Evolutionary conservation across 2,329 filamentous ascomycete genomes (phyloP).

Genomic region (Cercospora sesami): DNA sequence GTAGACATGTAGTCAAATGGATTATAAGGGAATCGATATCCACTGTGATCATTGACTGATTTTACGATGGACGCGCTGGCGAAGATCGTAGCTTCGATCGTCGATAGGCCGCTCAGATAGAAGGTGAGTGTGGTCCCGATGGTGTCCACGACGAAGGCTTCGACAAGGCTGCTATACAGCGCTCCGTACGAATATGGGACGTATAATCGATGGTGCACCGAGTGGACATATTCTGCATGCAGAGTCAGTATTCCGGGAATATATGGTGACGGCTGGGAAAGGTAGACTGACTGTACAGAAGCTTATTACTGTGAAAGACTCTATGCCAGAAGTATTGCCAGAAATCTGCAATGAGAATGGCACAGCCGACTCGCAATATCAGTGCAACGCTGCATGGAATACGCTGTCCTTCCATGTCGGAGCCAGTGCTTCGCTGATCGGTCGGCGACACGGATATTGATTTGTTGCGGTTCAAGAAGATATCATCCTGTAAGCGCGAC

Average conservation of each 20-base stretch:
- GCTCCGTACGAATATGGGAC: slow-evolving; percentile 14
- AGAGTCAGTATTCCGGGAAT: not conserved
- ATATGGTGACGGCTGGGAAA: not conserved
- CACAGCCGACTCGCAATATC: not conserved
- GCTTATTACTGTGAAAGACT: not conserved
- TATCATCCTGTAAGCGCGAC: too few relatives aligned
- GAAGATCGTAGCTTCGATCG: not conserved
- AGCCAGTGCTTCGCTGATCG: not conserved
- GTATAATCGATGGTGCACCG: not conserved
- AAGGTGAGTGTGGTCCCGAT: slow-evolving; percentile 5
- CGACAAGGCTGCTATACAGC: slow-evolving; percentile 11
- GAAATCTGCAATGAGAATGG: not conserved
- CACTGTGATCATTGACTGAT: not conserved
- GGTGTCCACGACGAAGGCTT: slow-evolving; percentile 13
- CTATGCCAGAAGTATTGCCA: not conserved
- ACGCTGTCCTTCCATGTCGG: not conserved
- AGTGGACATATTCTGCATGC: not conserved
- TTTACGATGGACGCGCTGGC: not conserved
- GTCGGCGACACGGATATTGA: not conserved
- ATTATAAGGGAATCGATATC: not conserved
- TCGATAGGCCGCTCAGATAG: slow-evolving; percentile 6
- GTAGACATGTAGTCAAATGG: slow-evolving; percentile 10
- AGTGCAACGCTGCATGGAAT: not conserved
- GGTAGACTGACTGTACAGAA: not conserved
- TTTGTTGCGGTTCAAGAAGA: not conserved